Base-by-base conservation (phyloP, 2,329 filamentous ascomycete species). In the Lasiodiplodia citricola region DNA sequence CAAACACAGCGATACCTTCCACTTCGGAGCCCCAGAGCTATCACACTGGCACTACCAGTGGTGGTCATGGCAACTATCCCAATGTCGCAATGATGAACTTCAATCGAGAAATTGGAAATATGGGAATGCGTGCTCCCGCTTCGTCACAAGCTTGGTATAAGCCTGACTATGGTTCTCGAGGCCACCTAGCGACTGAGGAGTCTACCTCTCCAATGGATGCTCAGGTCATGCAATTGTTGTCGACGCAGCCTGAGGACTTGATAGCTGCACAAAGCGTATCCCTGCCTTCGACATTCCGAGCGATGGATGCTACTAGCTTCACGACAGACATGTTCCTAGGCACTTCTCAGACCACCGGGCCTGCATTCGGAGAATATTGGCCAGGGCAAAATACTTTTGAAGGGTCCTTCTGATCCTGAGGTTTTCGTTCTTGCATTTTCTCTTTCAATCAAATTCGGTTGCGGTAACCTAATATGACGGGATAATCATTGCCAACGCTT, bases 261-360 rank as follows among this genome's bases (percentile, higher is more conserved):
- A 8, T n/a, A 7, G 6, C 44, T 47, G 2, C 2, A 47, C n/a
- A 14, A n/a, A 11, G 3, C 7, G 2, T 2, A 1, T 21, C 18
- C 7, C 2, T 11, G 3, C 7, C 8, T 10, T 7, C 18, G n/a
- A 11, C 4, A 3, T 11, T n/a, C 7, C 1, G 0, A 0, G 10
- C 7, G 8, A 21, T 3, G 18, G 44, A 21, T 47, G 41, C n/a
- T 3, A n/a, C 44, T 3, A n/a, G 10, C 8, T 47, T 47, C 44
- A n/a, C 10, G 18, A 10, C 7, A 21, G 44, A 11, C 4, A 44
- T 44, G 41, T n/a, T 18, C n/a, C 4, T 10, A 3, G 7, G 1
- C 5, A 47, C 6, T n/a, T 7, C 2, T 8, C 44, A 10, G 44
- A n/a, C 7, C 18, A 1, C n/a, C 1, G 44, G 10, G 11, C 7